A percentile compares a stretch with the other conserved stretches of the same genome.
phyloP scores from a whole-genome alignment of 176 grass and related monocot genomes.

The Musa acuminata region DNA sequence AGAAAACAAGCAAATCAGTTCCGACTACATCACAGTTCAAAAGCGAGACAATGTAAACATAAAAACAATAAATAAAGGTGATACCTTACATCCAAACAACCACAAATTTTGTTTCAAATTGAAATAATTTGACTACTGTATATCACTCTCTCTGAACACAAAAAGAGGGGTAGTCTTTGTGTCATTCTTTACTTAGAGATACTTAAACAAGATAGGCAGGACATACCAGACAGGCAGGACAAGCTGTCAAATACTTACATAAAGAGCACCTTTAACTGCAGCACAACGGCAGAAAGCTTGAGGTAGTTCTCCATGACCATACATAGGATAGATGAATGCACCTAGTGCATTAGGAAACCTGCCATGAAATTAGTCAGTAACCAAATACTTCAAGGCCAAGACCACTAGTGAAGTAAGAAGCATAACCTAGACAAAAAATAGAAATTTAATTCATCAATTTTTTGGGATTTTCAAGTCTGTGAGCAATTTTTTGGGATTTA shows the following conservation, averaged over 20 bases:
- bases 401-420: neutral
- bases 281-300: constrained; percentile 96
- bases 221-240: neutral
- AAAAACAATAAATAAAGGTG: neutral
- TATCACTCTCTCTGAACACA: too few species aligned
- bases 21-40: neutral
- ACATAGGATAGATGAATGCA: constrained; percentile 89
- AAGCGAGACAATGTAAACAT: neutral
- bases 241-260: constrained; percentile 24
- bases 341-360: constrained; percentile 88
- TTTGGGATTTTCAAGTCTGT: too few species aligned
- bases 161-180: too few species aligned
- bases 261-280: constrained; percentile 92
- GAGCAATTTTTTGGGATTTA: too few species aligned
- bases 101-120: too few species aligned
- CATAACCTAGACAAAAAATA: neutral
- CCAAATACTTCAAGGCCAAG: neutral
- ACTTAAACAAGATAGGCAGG: neutral
- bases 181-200: neutral
- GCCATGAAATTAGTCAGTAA: constrained; percentile 12
- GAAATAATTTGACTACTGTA: too few species aligned
- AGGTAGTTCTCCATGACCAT: constrained; percentile 91
- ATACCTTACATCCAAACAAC: neutral
- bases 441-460: too few species aligned
- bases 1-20: constrained; percentile 16